Conservation (phyloP, 768 basidiomycete genomes). For the Hypsizygus marmoreus region DNA sequence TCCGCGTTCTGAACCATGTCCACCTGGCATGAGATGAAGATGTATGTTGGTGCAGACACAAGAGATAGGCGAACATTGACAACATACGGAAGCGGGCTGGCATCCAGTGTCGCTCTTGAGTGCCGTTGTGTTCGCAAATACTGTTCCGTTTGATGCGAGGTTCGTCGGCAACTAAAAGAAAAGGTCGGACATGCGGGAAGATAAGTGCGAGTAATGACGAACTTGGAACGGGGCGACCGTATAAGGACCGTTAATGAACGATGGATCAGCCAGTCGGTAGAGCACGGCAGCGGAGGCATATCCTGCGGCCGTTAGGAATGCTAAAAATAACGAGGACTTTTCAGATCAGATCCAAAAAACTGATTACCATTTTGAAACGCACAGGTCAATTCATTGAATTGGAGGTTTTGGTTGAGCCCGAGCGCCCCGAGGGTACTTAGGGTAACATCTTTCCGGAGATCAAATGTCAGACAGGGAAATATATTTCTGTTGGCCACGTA, state of each 20-base stretch:
- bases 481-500: no score
- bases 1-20: slow-evolving; percentile 34
- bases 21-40: slow-evolving; percentile 32
- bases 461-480: neutral
- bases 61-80: neutral
- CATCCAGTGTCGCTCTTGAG: slow-evolving; percentile 49
- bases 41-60: neutral
- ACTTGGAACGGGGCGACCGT: slow-evolving; percentile 51
- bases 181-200: neutral
- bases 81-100: slow-evolving; percentile 35
- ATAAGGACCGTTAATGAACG: slow-evolving; percentile 47
- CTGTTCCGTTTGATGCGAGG: slow-evolving; percentile 44
- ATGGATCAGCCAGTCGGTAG: slow-evolving; percentile 45
- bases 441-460: slow-evolving; percentile 30
- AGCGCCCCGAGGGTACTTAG: slow-evolving; percentile 39
- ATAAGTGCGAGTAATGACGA: slow-evolving; percentile 7
- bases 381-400: slow-evolving; percentile 53
- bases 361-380: no score
- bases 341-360: neutral
- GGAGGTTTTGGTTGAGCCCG: slow-evolving; percentile 44
- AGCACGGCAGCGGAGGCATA: slow-evolving; percentile 52
- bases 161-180: slow-evolving; percentile 36
- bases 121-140: slow-evolving; percentile 50
- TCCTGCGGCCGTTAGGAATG: slow-evolving; percentile 55
- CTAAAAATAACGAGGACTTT: slow-evolving; percentile 23